Conservation (phyloP, 169 alveolate species). For the Cytauxzoon felis region DNA sequence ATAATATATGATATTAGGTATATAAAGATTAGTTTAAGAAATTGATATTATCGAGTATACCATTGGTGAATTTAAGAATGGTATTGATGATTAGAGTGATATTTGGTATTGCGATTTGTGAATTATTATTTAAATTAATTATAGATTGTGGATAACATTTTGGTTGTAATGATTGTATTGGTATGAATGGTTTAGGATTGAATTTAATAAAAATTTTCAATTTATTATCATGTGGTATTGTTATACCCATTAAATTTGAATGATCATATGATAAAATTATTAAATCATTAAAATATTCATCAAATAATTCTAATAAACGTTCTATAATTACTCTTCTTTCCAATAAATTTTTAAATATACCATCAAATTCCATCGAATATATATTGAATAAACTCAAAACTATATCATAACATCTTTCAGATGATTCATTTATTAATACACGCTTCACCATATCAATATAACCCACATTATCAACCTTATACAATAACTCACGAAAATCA, state of each 20-base stretch:
- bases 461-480: no score
- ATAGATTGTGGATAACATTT: not conserved
- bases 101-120: not conserved
- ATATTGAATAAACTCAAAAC: no score
- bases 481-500: no score
- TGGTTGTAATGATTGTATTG: not conserved
- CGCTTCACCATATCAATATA: no score
- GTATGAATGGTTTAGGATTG: conserved; percentile 22
- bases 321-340: conserved; percentile 6
- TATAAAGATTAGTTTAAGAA: no score
- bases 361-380: no score
- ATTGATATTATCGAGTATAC: not conserved
- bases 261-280: conserved; percentile 13
- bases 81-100: not conserved
- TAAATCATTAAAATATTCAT: not conserved
- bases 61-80: not conserved
- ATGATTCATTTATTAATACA: no score
- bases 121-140: not conserved
- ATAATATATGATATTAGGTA: no score
- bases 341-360: no score
- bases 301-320: not conserved
- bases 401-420: no score
- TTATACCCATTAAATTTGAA: not conserved
- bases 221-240: not conserved
- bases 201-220: conserved; percentile 10